Conservation (phyloP, 371 early-diverging fungal genomes). For the Massospora cicadina region DNA sequence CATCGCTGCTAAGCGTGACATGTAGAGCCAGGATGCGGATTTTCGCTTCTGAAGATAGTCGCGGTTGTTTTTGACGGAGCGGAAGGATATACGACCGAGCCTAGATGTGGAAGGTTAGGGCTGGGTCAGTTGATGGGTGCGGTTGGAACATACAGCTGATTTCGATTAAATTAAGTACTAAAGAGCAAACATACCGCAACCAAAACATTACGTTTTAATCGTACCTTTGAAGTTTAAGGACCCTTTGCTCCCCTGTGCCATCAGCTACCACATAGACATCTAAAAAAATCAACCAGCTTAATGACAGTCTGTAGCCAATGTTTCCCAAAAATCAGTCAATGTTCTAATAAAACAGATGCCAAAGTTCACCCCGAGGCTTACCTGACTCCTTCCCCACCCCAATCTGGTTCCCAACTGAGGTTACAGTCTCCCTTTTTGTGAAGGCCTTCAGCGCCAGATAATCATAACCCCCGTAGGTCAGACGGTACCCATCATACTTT, state of each 20-base stretch:
- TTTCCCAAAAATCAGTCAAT: too few relatives aligned
- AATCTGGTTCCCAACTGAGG: slow-evolving; percentile 95
- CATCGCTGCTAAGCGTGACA: slow-evolving; percentile 89
- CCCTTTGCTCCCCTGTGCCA: slow-evolving; percentile 67
- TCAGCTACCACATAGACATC: slow-evolving; percentile 93
- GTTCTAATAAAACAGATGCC: too few relatives aligned
- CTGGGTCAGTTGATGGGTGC: too few relatives aligned
- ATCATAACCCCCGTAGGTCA: slow-evolving; percentile 98
- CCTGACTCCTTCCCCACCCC: slow-evolving; percentile 99
- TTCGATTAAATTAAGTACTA: too few relatives aligned
- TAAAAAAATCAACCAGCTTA: slow-evolving; percentile 17
- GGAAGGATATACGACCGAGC: slow-evolving; percentile 93
- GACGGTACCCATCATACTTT: slow-evolving; percentile 89
- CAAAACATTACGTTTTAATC: not conserved
- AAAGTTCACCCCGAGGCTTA: slow-evolving; percentile 9
- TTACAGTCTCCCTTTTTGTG: slow-evolving; percentile 68
- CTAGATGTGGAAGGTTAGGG: slow-evolving; percentile 21
- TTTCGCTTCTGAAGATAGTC: slow-evolving; percentile 86
- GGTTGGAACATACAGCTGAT: too few relatives aligned
- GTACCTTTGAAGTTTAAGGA: slow-evolving; percentile 80
- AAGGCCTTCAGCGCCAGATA: slow-evolving; percentile 94
- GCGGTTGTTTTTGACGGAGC: slow-evolving; percentile 93
- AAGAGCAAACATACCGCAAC: too few relatives aligned
- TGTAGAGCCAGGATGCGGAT: slow-evolving; percentile 94
- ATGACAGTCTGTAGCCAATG: too few relatives aligned